Evolutionary conservation across 2,329 filamentous ascomycete genomes (phyloP).

Genomic region (Passalora sequoiae): DNA sequence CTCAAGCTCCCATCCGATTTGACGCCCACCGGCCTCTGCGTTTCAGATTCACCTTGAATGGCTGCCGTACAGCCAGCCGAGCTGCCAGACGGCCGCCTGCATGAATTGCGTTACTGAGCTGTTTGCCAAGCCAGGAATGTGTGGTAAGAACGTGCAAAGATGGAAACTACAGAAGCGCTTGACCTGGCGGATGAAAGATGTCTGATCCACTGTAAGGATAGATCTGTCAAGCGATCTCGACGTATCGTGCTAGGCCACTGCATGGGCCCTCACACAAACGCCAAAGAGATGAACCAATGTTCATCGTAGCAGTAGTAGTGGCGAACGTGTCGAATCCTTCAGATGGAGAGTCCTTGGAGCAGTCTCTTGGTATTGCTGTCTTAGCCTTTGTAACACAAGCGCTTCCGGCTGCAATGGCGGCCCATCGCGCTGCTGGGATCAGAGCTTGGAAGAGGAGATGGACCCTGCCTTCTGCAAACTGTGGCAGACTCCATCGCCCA

Average conservation of each 20-base stretch:
- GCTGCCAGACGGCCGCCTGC: slow-evolving; percentile 11
- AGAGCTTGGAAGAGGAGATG: slow-evolving; percentile 4
- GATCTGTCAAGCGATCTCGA: neutral
- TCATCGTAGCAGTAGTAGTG: slow-evolving; percentile 8
- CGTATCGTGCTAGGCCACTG: slow-evolving; percentile 6
- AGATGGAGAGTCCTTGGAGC: slow-evolving; percentile 1
- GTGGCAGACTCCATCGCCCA: neutral
- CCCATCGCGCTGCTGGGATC: neutral
- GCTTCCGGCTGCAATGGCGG: slow-evolving; percentile 17
- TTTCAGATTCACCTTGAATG: slow-evolving; percentile 11
- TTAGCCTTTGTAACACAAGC: slow-evolving; percentile 15
- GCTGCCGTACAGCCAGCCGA: slow-evolving; percentile 10
- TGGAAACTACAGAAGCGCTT: neutral
- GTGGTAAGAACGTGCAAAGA: too few species aligned
- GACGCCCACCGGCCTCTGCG: slow-evolving; percentile 11
- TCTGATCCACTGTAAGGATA: slow-evolving; percentile 1
- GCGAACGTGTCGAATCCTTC: slow-evolving; percentile 13
- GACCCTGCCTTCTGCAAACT: neutral
- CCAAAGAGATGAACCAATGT: neutral
- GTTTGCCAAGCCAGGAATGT: neutral
- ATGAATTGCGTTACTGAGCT: slow-evolving; percentile 12
- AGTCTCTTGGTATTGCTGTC: slow-evolving; percentile 11
- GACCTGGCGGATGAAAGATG: slow-evolving; percentile 1
- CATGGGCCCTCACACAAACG: too few species aligned
- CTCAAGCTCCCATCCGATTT: slow-evolving; percentile 6